Evolutionary conservation across 2,329 filamentous ascomycete genomes (phyloP).

Genomic region (Davidsoniella neocaledoniae): DNA sequence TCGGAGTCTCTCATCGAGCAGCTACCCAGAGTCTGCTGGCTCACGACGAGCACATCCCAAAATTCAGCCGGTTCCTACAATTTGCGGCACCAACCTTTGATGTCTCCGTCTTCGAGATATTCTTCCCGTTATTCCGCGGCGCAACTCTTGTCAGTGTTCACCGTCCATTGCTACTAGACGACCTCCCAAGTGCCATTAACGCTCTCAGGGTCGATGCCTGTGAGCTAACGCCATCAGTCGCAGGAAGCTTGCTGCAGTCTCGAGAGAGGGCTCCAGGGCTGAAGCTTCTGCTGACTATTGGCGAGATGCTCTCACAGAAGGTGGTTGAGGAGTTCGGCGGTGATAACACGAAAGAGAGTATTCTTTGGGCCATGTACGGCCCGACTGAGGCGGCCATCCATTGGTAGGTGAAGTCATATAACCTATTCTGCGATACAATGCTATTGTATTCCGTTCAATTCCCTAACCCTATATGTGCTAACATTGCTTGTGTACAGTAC

Average conservation of each 20-base stretch:
- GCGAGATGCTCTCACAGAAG: slow-evolving; percentile 72
- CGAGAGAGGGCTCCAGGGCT: slow-evolving; percentile 50
- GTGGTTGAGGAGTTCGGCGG: slow-evolving; percentile 70
- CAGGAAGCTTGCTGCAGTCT: slow-evolving; percentile 55
- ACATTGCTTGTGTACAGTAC: slow-evolving; percentile 36
- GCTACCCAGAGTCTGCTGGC: slow-evolving; percentile 69
- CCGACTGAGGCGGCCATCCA: slow-evolving; percentile 87
- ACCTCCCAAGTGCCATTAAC: slow-evolving; percentile 52
- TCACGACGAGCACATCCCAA: slow-evolving; percentile 61
- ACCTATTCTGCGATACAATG: neutral
- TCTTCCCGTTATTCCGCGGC: slow-evolving; percentile 66
- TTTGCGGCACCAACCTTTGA: slow-evolving; percentile 90
- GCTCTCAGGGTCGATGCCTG: slow-evolving; percentile 59
- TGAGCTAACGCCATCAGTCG: slow-evolving; percentile 79
- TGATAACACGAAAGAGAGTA: slow-evolving; percentile 31
- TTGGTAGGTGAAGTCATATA: slow-evolving; percentile 29
- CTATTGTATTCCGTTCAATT: neutral
- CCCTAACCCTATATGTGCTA: neutral
- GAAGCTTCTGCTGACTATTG: slow-evolving; percentile 65
- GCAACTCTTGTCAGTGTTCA: slow-evolving; percentile 56
- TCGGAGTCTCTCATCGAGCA: slow-evolving; percentile 63
- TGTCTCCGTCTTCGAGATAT: slow-evolving; percentile 88
- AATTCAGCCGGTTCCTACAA: slow-evolving; percentile 67
- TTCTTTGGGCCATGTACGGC: slow-evolving; percentile 87
- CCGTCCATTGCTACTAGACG: slow-evolving; percentile 52